These are phyloP conservation scores for Trichoderma endophyticum DNA, from an alignment of 2,329 filamentous ascomycete species.

Conservation along the genomic window DNA sequence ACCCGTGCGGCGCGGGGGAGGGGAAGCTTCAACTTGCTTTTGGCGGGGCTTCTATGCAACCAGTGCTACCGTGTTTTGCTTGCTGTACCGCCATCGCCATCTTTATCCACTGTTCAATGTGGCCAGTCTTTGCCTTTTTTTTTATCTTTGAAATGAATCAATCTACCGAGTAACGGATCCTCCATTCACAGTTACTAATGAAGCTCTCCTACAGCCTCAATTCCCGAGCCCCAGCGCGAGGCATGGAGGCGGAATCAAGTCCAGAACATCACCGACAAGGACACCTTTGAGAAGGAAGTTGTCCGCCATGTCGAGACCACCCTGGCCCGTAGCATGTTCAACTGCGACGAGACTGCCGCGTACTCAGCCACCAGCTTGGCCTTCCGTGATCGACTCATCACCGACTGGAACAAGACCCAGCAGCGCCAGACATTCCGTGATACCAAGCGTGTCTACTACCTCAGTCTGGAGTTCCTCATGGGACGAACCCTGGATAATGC, in stretches of 20 bases:
- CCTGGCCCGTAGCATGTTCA: constrained; percentile 92
- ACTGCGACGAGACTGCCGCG: constrained; percentile 92
- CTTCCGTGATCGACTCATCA: constrained; percentile 86
- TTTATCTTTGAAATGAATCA: not conserved
- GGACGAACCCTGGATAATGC: constrained; percentile 95
- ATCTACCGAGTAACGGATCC: not conserved
- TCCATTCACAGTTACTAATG: not conserved
- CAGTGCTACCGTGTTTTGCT: not conserved
- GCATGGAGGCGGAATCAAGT: constrained; percentile 67
- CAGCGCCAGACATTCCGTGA: constrained; percentile 90
- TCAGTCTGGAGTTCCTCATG: constrained; percentile 98
- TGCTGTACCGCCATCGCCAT: not conserved
- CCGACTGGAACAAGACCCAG: constrained; percentile 98
- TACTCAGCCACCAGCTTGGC: constrained; percentile 90
- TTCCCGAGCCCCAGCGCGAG: constrained; percentile 83
- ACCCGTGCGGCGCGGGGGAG: constrained; percentile 5
- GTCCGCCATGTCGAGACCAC: constrained; percentile 96
- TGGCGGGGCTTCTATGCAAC: constrained; percentile 19
- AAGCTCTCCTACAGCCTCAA: constrained; percentile 53
- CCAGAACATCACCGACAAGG: constrained; percentile 69
- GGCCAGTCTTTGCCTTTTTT: not conserved
- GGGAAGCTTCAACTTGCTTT: constrained; percentile 6
- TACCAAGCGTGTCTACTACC: constrained; percentile 92
- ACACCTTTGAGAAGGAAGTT: constrained; percentile 82
- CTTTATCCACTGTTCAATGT: not conserved